These are phyloP conservation scores for Hypoxylon sp. DNA, from an alignment of 2,329 filamentous ascomycete genomes.

Conservation along the genomic window DNA sequence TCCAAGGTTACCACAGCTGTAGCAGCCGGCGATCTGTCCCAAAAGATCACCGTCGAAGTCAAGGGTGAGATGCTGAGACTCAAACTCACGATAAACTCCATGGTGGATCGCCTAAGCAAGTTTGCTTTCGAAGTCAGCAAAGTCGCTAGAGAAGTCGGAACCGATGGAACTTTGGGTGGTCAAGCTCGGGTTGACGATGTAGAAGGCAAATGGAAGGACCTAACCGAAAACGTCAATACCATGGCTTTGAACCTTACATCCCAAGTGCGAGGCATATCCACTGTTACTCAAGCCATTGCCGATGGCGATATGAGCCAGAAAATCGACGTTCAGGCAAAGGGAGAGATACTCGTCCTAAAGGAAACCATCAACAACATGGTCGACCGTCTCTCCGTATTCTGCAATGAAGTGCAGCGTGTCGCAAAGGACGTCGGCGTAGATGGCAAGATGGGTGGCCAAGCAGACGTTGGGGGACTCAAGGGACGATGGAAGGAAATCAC, in stretches of 20 bases:
- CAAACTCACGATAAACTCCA: slow-evolving; percentile 98
- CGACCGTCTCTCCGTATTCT: slow-evolving; percentile 93
- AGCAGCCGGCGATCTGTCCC: slow-evolving; percentile 91
- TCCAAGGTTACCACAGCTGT: slow-evolving; percentile 97
- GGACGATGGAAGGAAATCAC: slow-evolving; percentile 99
- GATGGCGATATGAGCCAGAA: slow-evolving; percentile 96
- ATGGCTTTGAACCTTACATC: slow-evolving; percentile 77
- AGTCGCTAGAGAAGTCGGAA: slow-evolving; percentile 94
- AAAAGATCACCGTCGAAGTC: slow-evolving; percentile 95
- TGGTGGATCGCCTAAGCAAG: slow-evolving; percentile 96
- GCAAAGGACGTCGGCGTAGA: slow-evolving; percentile 97
- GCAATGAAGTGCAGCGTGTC: slow-evolving; percentile 93
- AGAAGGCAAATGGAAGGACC: slow-evolving; percentile 97
- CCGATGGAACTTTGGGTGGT: slow-evolving; percentile 92
- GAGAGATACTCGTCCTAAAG: slow-evolving; percentile 93
- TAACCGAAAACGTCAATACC: slow-evolving; percentile 90
- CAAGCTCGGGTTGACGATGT: slow-evolving; percentile 95
- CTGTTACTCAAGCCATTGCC: slow-evolving; percentile 93
- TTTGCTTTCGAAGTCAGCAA: slow-evolving; percentile 98
- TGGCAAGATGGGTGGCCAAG: slow-evolving; percentile 98
- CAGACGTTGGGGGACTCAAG: slow-evolving; percentile 91
- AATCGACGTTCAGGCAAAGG: slow-evolving; percentile 94
- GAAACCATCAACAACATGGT: slow-evolving; percentile 99
- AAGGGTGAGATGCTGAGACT: slow-evolving; percentile 94
- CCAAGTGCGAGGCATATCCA: slow-evolving; percentile 90